Base-by-base conservation (phyloP, 2,329 filamentous ascomycete genomes). In the Diaporthe sp. region DNA sequence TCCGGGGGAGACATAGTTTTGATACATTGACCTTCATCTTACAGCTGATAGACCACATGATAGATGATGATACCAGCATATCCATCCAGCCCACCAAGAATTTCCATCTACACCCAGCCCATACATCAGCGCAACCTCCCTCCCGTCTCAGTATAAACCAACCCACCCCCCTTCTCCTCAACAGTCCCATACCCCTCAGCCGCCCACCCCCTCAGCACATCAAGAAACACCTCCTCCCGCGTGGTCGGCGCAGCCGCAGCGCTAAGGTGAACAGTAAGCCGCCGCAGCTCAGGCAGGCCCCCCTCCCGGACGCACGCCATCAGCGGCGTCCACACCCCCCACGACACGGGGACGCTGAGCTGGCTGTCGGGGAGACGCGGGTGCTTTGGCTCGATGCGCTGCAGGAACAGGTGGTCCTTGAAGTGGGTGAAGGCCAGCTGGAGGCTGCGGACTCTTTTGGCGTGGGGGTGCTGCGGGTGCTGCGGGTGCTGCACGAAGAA, bases 391-490 rank as follows among this genome's bases (percentile, higher is more conserved):
- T 70, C 73, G 30, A 76, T 75, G 3, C 47, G 51, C 66, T 73
- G 70, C 12, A 80, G 75, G 70, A 77, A 80, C 17, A 79, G 75
- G 47, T 77, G 77, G 69, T 80, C 79, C 39, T 78, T 78, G 70
- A 56, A 71, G 66, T 79, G 76, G 61, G 70, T 61, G 58, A 80
- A 77, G 70, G 53, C 74, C 13, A 80, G 75, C 44, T 79, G 75
- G 3, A 80, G 70, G 32, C 74, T 70, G 30, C 76, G 77, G 35
- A 80, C 63, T n/a, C 63, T 71, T 5, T 30, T 7, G 13, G 72
- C 42, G 51, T 75, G 74, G 3, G 74, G 70, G 65, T 77, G n/a
- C n/a, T n/a, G n/a, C n/a, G n/a, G n/a, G n/a, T n/a, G n/a, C n/a
- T n/a, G 78, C 30, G 75, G 78, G 8, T 53, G 44, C 37, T 76